Base-by-base conservation (phyloP, 257 asterid species). In the Nicotiana obtusifolia region DNA sequence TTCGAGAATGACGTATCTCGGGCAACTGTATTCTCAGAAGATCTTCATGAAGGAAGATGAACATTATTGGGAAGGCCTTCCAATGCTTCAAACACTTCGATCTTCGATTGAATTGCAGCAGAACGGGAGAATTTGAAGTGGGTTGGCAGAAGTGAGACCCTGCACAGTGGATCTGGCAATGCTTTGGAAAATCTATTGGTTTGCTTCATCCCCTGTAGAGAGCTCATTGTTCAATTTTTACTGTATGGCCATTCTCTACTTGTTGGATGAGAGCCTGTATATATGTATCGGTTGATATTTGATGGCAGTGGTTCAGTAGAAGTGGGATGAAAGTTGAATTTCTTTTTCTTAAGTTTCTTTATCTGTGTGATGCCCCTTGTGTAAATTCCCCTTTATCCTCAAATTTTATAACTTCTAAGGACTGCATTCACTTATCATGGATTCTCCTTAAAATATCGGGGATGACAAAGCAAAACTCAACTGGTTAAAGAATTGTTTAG, bases 21-120 rank as follows among this genome's bases (percentile, higher is more conserved):
- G 86, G 89, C 95, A 2, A 93, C 86, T 76, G 92, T 92, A 56
- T 91, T 89, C 86, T 94, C 99, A 2, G 99, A 93, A 87, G 99
- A 95, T 91, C 98, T 95, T 65, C 99, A 94, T 7, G 99, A 95
- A 88, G 98, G 98, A 64, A 86, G 98, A 78, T 95, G 88, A 90
- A 64, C 49, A 9, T 80, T 65, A 76, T 33, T n/a, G 56, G 80
- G 54, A 7, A 14, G 75, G 76, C 41, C 52, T 13, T 64, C 69
- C 17, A 80, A 77, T 81, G 47, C 64, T 79, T 64, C 82, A 53
- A 41, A 56, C 65, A 28, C 28, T 44, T 66, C 52, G 15, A 75
- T 65, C 82, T 80, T n/a, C 20, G 10, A 80, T 80, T 60, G 9
- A 10, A 78, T 60, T 81, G 81, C 66, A 80, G 35, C 53, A 5